Conservation (phyloP, 331 rosid species). For the Telfairia occidentalis region DNA sequence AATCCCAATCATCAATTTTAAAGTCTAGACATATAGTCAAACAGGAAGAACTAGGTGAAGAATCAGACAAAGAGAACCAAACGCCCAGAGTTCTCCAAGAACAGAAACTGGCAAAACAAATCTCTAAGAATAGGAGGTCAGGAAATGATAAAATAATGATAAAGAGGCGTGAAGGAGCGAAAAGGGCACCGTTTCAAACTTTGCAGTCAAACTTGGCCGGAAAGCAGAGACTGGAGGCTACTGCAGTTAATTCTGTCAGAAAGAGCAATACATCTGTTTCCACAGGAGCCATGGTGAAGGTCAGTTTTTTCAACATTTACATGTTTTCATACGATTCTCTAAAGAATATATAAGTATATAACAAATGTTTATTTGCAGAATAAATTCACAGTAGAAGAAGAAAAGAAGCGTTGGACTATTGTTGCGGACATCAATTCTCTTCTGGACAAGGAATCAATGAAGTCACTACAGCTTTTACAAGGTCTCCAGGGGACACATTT, state of each 20-base stretch:
- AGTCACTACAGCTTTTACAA: conserved; percentile 61
- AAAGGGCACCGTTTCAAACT: conserved; percentile 53
- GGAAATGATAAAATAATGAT: conserved; percentile 16
- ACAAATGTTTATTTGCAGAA: conserved; percentile 26
- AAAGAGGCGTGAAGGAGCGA: conserved; percentile 22
- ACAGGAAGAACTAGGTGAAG: conserved; percentile 20
- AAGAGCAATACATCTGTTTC: conserved; percentile 18
- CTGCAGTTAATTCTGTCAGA: conserved; percentile 24
- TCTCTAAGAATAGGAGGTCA: conserved; percentile 22
- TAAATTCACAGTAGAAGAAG: conserved; percentile 23
- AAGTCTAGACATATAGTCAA: conserved; percentile 18
- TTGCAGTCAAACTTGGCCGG: conserved; percentile 19
- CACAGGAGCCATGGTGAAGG: conserved; percentile 21
- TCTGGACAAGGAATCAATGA: conserved; percentile 72
- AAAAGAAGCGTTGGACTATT: conserved; percentile 53
- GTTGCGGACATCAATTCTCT: conserved; percentile 61
- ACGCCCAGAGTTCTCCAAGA: conserved; percentile 28
- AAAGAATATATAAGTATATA: conserved; percentile 5
- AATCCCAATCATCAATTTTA: conserved; percentile 21
- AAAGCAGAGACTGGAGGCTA: conserved; percentile 19
- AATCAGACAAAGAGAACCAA: conserved; percentile 38
- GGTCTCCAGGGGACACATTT: conserved; percentile 71
- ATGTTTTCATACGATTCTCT: conserved; percentile 6
- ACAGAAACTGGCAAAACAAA: conserved; percentile 19
- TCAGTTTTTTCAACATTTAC: conserved; percentile 14